A percentile compares a stretch with the other conserved stretches of the same genome.
Conservation (phyloP, 2,329 filamentous ascomycete species). For the Diaporthe sp. region DNA sequence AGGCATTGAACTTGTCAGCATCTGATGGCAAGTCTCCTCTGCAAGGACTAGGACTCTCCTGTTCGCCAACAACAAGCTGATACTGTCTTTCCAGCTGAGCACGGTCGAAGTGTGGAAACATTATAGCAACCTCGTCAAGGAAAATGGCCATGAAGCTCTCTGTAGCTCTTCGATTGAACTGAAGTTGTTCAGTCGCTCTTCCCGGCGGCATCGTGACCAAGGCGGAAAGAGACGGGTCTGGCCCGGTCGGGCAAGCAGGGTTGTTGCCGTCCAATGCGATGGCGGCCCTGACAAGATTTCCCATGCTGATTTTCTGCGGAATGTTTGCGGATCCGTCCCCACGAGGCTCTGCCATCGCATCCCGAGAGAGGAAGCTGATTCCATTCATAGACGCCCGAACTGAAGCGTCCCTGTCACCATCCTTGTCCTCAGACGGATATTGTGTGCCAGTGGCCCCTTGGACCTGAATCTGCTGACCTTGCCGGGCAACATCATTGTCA, state of each 20-base stretch:
- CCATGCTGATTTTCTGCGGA: background rate
- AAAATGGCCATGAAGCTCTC: background rate
- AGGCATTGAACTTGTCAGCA: background rate
- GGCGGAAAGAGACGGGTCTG: background rate
- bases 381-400: constrained; percentile 11
- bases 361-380: constrained; percentile 10
- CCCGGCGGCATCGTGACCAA: background rate
- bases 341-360: constrained; percentile 13
- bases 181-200: background rate
- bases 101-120: constrained; percentile 1
- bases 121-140: background rate
- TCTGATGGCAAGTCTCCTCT: background rate
- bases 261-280: background rate
- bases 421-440: too few species aligned
- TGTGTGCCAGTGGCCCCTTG: background rate
- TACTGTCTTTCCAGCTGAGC: background rate
- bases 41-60: background rate
- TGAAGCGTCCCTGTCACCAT: background rate
- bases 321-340: constrained; percentile 1
- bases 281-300: background rate
- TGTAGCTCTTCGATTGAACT: background rate
- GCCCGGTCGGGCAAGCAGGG: background rate
- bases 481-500: background rate
- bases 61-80: background rate
- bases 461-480: background rate